Evolutionary conservation across 495 filamentous ascomycete species (phyloP).

Genomic region (Monascus purpureus): DNA sequence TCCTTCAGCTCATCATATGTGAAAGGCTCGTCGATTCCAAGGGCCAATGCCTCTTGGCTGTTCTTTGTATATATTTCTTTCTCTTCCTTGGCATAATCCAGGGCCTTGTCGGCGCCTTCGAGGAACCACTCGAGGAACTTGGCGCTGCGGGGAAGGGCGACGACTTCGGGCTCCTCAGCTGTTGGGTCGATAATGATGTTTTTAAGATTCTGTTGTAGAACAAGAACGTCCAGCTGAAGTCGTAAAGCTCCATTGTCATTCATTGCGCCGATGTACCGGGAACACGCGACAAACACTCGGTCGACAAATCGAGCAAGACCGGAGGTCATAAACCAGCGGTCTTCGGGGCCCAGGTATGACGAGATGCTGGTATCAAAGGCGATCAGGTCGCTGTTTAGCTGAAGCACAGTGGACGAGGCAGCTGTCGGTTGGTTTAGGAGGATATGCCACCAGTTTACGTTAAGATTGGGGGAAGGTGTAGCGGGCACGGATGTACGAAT

Average conservation of each 20-base stretch:
- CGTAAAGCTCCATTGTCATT: slow-evolving; percentile 63
- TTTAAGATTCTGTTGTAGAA: slow-evolving; percentile 89
- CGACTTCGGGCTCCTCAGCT: slow-evolving; percentile 26
- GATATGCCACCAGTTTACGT: slow-evolving; percentile 53
- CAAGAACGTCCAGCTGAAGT: slow-evolving; percentile 82
- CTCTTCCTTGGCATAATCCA: slow-evolving; percentile 48
- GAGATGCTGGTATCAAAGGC: slow-evolving; percentile 70
- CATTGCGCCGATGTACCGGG: slow-evolving; percentile 49
- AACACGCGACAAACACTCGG: slow-evolving; percentile 50
- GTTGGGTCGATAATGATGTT: slow-evolving; percentile 48
- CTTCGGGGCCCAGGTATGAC: slow-evolving; percentile 44
- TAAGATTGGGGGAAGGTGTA: slow-evolving; percentile 38
- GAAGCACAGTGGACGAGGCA: slow-evolving; percentile 63
- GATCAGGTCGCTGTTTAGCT: slow-evolving; percentile 67
- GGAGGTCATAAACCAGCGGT: slow-evolving; percentile 56
- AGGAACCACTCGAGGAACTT: slow-evolving; percentile 72
- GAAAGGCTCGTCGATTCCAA: slow-evolving; percentile 39
- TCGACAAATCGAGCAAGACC: slow-evolving; percentile 63
- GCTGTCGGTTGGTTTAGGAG: slow-evolving; percentile 61
- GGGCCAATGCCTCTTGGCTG: slow-evolving; percentile 20
- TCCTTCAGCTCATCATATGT: slow-evolving; percentile 74
- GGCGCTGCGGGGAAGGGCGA: slow-evolving; percentile 52
- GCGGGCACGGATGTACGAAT: slow-evolving; percentile 22
- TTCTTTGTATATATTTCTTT: slow-evolving; percentile 27
- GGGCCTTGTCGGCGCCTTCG: slow-evolving; percentile 55